Percentiles rank a stretch among this genome's conserved stretches.
Conservation (phyloP, 768 basidiomycete species). For the Tephrocybe rancida region DNA sequence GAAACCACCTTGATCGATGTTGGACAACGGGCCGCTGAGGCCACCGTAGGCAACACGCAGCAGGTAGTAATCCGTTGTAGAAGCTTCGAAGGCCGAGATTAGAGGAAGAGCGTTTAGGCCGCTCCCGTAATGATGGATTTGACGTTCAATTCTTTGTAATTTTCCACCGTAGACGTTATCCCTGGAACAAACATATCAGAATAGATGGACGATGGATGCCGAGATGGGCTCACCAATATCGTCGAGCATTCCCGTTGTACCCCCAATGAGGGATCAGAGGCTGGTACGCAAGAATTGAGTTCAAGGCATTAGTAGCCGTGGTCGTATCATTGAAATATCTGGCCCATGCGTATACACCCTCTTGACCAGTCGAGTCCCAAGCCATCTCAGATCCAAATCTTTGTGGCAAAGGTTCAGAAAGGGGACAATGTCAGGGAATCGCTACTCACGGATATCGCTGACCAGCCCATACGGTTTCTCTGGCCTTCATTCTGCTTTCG, state of each 20-base stretch:
- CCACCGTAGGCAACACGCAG: conserved; percentile 57
- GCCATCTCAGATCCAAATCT: conserved; percentile 65
- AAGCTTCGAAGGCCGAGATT: conserved; percentile 47
- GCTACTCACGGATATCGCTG: conserved; percentile 52
- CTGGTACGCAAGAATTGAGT: conserved; percentile 59
- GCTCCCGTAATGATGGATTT: conserved; percentile 62
- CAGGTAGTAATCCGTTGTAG: conserved; percentile 50
- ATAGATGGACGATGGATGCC: neutral
- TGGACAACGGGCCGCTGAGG: conserved; percentile 52
- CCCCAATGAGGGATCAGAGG: conserved; percentile 63
- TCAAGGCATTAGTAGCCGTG: conserved; percentile 53
- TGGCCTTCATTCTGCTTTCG: conserved; percentile 46
- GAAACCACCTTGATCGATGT: conserved; percentile 60
- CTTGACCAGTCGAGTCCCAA: conserved; percentile 59
- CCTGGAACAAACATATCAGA: conserved; percentile 30
- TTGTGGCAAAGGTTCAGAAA: neutral
- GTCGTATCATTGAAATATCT: conserved; percentile 54
- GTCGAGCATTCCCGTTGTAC: conserved; percentile 55
- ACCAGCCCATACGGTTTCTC: conserved; percentile 46
- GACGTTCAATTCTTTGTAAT: conserved; percentile 54
- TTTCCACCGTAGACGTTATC: conserved; percentile 62
- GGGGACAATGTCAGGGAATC: neutral
- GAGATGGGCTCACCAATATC: conserved; percentile 46
- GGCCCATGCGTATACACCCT: conserved; percentile 58
- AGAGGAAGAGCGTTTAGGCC: conserved; percentile 59